Base-by-base conservation (phyloP, 257 asterid genomes). In the Solanum gandarillasii region DNA sequence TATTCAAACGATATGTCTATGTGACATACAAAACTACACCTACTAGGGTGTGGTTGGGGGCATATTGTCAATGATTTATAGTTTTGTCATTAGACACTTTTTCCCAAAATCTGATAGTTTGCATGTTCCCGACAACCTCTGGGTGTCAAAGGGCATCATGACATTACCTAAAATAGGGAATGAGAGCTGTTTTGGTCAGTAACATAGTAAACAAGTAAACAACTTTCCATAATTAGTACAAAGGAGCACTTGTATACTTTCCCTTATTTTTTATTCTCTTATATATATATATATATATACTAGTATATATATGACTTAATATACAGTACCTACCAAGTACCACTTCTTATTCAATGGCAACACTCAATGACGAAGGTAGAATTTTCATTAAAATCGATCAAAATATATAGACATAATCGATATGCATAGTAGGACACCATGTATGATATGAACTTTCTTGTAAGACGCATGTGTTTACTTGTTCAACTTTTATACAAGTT, bases 121-220 rank as follows among this genome's bases (percentile, higher is more conserved):
- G 98, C 99, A 95, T 93, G 98, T 96, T 96, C 98, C 99, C 99
- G 94, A 96, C 95, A 92, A 91, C 43, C 91, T 88, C 90, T 90
- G 92, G 94, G 93, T 89, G 94, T 93, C 91, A 90, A 93, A 91
- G 90, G 91, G 60, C 91, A 96, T 96, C 89, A 96, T 95, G 91
- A 92, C 93, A 52, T 91, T 92, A 86, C 98, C 93, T 87, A 68
- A 88, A 91, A 87, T 74, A 89, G 38, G 93, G 41, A 85, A 78
- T 7, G 84, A 21, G 34, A 38, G 84, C 27, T 87, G 38, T 89
- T 92, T 89, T 88, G 87, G 87, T 92, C 94, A 85, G 60, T 90
- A 81, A 81, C 41, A 27, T 46, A 46, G 29, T 65, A 81, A 81
- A 23, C 16, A 81, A 81, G 68, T 46, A 81, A 79, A 23, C 10